Evolutionary conservation across 2,329 filamentous ascomycete genomes (phyloP).

Genomic region (Juglanconis juglandina): DNA sequence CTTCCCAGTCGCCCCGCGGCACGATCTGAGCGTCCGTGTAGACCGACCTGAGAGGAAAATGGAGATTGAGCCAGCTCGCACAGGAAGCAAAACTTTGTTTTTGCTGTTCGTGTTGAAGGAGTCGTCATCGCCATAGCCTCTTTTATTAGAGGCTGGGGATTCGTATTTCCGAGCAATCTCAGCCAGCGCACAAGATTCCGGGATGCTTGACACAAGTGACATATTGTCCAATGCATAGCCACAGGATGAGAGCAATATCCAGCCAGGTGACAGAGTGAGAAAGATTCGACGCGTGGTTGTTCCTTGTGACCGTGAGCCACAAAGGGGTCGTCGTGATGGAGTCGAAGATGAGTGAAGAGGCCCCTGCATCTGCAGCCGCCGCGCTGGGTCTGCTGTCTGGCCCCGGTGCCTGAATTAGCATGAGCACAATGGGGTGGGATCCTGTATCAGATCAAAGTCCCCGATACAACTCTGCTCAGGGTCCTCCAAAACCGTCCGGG

Average conservation of each 20-base stretch:
- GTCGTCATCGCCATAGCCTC: conserved; percentile 1
- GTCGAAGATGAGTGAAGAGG: too few species aligned
- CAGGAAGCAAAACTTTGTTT: not conserved
- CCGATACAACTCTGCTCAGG: not conserved
- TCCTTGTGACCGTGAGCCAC: not conserved
- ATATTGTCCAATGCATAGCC: not conserved
- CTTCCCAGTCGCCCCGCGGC: too few species aligned
- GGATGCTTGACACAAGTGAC: not conserved
- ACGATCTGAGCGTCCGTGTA: too few species aligned
- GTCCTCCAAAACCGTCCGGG: too few species aligned
- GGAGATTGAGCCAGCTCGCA: not conserved
- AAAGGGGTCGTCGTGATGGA: too few species aligned
- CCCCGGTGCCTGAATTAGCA: too few species aligned
- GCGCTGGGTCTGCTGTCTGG: too few species aligned
- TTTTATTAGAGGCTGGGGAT: not conserved
- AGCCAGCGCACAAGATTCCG: not conserved
- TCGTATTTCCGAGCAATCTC: not conserved
- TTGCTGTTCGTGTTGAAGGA: not conserved
- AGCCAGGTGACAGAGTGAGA: not conserved
- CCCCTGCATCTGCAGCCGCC: too few species aligned
- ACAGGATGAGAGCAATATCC: not conserved
- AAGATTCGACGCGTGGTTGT: not conserved
- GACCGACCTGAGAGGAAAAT: too few species aligned
- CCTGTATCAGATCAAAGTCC: not conserved
- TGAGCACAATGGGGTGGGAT: not conserved